phyloP scores from a whole-genome alignment of 805 yeast genomes.

The Spencermartinsiella europaea region DNA sequence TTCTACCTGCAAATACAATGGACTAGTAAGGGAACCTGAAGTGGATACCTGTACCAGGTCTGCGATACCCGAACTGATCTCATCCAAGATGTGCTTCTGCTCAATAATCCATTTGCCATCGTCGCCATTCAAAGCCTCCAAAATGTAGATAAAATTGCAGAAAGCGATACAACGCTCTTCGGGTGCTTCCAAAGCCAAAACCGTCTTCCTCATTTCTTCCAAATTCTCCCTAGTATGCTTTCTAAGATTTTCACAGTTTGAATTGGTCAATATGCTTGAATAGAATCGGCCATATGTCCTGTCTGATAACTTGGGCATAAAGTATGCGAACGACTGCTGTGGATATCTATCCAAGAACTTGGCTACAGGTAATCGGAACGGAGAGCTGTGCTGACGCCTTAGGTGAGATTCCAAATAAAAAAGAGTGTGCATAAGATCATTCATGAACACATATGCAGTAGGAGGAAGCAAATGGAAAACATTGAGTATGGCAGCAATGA shows the following conservation, averaged over 20 bases:
- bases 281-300: slow-evolving; percentile 62
- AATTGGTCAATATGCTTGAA: slow-evolving; percentile 56
- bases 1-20: slow-evolving; percentile 63
- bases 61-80: slow-evolving; percentile 40
- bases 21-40: slow-evolving; percentile 45
- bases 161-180: slow-evolving; percentile 59
- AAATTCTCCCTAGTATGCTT: slow-evolving; percentile 51
- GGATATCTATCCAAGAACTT: slow-evolving; percentile 81
- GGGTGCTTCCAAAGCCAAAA: slow-evolving; percentile 44
- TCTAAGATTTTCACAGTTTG: slow-evolving; percentile 54
- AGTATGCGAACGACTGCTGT: slow-evolving; percentile 64
- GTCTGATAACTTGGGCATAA: slow-evolving; percentile 58
- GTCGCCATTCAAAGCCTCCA: slow-evolving; percentile 45
- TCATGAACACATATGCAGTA: slow-evolving; percentile 86
- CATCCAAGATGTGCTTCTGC: slow-evolving; percentile 43
- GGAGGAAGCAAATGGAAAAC: slow-evolving; percentile 90
- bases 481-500: slow-evolving; percentile 83
- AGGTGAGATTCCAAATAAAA: slow-evolving; percentile 74
- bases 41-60: slow-evolving; percentile 41
- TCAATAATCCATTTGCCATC: slow-evolving; percentile 53
- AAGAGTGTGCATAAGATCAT: slow-evolving; percentile 72
- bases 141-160: slow-evolving; percentile 66
- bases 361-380: slow-evolving; percentile 87
- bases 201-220: slow-evolving; percentile 41
- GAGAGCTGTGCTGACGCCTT: slow-evolving; percentile 80